These are phyloP conservation scores for Penicillium sp. DNA, from an alignment of 2,329 filamentous ascomycete species.

Conservation along the genomic window DNA sequence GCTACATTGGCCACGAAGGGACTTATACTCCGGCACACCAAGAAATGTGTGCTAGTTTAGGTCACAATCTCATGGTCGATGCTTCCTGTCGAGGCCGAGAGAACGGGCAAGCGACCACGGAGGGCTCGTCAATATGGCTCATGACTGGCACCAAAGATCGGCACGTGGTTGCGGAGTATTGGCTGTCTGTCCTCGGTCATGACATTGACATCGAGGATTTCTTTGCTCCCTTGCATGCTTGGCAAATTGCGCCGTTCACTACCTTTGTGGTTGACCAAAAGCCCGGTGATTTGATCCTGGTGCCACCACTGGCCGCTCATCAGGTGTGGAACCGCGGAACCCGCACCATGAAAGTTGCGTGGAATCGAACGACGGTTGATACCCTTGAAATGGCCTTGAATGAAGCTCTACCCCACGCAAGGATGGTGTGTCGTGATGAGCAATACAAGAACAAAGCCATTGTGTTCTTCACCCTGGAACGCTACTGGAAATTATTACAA, in stretches of 20 bases:
- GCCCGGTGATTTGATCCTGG: slow-evolving; percentile 87
- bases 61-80: slow-evolving; percentile 98
- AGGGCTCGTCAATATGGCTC: slow-evolving; percentile 94
- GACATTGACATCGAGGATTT: slow-evolving; percentile 97
- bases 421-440: slow-evolving; percentile 92
- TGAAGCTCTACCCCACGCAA: slow-evolving; percentile 84
- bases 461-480: slow-evolving; percentile 80
- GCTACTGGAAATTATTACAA: slow-evolving; percentile 66
- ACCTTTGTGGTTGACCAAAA: slow-evolving; percentile 92
- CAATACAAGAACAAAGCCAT: slow-evolving; percentile 99
- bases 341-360: slow-evolving; percentile 94
- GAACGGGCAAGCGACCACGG: slow-evolving; percentile 69
- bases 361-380: slow-evolving; percentile 93
- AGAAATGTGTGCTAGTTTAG: slow-evolving; percentile 95
- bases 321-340: slow-evolving; percentile 99
- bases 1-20: slow-evolving; percentile 95
- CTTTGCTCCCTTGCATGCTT: slow-evolving; percentile 92
- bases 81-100: slow-evolving; percentile 67
- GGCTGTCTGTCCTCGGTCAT: slow-evolving; percentile 87
- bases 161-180: slow-evolving; percentile 88
- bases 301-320: slow-evolving; percentile 89
- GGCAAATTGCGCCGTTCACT: slow-evolving; percentile 91
- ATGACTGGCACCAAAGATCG: slow-evolving; percentile 97
- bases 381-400: slow-evolving; percentile 82
- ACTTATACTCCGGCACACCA: slow-evolving; percentile 94